phyloP scores from a whole-genome alignment of 345 rosid genomes.

The Acer yangbiense region DNA sequence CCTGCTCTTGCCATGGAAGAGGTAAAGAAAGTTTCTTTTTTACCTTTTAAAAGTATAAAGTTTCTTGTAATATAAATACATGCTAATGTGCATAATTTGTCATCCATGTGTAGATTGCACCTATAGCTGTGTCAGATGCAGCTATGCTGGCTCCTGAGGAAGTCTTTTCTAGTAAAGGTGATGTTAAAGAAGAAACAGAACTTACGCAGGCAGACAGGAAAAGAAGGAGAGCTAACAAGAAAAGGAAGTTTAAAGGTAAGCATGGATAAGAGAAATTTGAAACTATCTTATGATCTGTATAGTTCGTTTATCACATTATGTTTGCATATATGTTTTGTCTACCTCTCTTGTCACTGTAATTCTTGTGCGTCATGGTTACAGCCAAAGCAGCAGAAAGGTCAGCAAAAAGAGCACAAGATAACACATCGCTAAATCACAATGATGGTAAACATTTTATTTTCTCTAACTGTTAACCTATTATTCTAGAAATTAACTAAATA shows the following conservation, averaged over 20 bases:
- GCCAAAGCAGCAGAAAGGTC: conserved; percentile 59
- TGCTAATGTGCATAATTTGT: conserved; percentile 17
- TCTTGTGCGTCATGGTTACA: conserved; percentile 29
- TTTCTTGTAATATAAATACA: conserved; percentile 2
- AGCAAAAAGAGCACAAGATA: conserved; percentile 45
- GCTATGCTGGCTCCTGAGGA: conserved; percentile 99
- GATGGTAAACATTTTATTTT: conserved; percentile 38
- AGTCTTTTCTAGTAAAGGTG: conserved; percentile 79
- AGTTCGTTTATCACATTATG: not conserved
- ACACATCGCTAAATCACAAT: conserved; percentile 15
- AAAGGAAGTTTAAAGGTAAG: conserved; percentile 82
- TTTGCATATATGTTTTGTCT: not conserved
- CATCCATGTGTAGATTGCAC: conserved; percentile 69
- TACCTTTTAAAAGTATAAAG: not conserved
- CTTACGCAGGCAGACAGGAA: conserved; percentile 85
- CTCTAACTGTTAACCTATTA: conserved; percentile 2
- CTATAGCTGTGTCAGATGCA: conserved; percentile 89
- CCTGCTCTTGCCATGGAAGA: conserved; percentile 99
- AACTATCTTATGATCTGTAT: not conserved
- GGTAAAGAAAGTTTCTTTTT: conserved; percentile 39
- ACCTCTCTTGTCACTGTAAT: conserved; percentile 10
- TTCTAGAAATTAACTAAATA: not conserved
- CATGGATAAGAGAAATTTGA: not conserved
- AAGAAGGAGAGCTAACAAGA: conserved; percentile 98
- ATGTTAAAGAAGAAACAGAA: conserved; percentile 83